Base-by-base conservation (phyloP, 164 flowering plant genomes). In the Stephania japonica region DNA sequence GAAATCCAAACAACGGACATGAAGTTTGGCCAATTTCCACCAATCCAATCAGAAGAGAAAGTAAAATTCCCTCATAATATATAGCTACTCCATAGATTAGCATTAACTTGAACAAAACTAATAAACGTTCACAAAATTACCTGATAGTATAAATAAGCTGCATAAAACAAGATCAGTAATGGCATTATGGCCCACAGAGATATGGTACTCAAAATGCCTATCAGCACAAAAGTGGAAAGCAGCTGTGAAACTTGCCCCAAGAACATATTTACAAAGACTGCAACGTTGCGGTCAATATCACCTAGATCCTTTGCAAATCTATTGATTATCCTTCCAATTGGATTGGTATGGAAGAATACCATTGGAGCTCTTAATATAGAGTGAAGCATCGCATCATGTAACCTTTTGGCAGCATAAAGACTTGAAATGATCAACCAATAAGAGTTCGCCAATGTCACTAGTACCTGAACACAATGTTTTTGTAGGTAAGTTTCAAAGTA, bases 171-270 rank as follows among this genome's bases (percentile, higher is more conserved):
- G 72, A 92, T 89, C 82, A 93, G 81, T 67, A 96, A 97, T 38
- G 99, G 99, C 93, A 96, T 76, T 62, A 96, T 96, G 74, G 96
- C 97, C 99, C 99, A 96, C 74, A 96, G 80, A 3, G 99, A 96
- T 85, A 89, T 79, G 61, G 96, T 89, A 91, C 99, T 93, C 76
- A 96, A 93, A 65, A 93, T 85, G 73, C 99, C 99, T 64, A 96
- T 93, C 77, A 96, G 81, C 69, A 90, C 86, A 81, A 96, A 92
- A 27, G 99, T 96, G 50, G 99, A 96, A 67, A 96, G 80, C n/a
- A 96, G 94, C 82, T 91, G 97, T 0, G 86, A 85, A 32, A 89
- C 80, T 85, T 91, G 97, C 70, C 85, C 78, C 71, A 96, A 61
- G 80, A 93, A 93, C 99, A 96, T 91, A 76, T 86, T 92, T 1